Conservation (phyloP, 805 yeast genomes). For the Lipomyces mesembrius region DNA sequence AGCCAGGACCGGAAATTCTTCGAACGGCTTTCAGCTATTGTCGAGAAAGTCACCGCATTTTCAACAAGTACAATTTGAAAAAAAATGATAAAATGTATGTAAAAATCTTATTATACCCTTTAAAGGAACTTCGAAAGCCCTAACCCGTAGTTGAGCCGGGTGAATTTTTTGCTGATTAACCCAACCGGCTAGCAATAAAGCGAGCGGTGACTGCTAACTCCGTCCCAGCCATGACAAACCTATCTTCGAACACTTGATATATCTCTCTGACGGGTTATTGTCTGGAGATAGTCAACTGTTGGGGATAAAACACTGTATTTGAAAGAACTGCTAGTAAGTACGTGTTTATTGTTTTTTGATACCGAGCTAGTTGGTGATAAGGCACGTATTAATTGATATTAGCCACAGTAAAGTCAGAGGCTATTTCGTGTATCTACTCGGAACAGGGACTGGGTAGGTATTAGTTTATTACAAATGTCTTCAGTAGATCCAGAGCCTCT, state of each 20-base stretch:
- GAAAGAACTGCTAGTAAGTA: neutral
- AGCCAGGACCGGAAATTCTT: too few species aligned
- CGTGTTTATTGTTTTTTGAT: neutral
- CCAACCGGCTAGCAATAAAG: neutral
- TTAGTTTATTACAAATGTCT: neutral
- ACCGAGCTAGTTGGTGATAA: neutral
- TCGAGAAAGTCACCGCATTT: too few species aligned
- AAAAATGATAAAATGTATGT: too few species aligned
- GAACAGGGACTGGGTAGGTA: neutral
- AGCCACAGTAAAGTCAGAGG: neutral
- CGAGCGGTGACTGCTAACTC: neutral
- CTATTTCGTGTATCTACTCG: neutral
- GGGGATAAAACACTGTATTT: neutral
- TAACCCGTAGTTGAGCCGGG: neutral
- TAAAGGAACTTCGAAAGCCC: too few species aligned
- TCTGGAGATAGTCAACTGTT: neutral
- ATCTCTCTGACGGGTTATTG: neutral
- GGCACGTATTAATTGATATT: neutral
- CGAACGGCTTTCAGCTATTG: too few species aligned
- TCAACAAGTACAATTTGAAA: too few species aligned
- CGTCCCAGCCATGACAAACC: neutral
- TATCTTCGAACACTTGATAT: neutral
- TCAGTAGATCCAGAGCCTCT: constrained; percentile 3
- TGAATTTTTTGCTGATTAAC: neutral
- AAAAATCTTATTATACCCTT: too few species aligned